Percentiles rank a stretch among this genome's conserved stretches.
These are phyloP conservation scores for Cercospora sp. DNA, from an alignment of 2,329 filamentous ascomycete genomes.

Conservation along the genomic window DNA sequence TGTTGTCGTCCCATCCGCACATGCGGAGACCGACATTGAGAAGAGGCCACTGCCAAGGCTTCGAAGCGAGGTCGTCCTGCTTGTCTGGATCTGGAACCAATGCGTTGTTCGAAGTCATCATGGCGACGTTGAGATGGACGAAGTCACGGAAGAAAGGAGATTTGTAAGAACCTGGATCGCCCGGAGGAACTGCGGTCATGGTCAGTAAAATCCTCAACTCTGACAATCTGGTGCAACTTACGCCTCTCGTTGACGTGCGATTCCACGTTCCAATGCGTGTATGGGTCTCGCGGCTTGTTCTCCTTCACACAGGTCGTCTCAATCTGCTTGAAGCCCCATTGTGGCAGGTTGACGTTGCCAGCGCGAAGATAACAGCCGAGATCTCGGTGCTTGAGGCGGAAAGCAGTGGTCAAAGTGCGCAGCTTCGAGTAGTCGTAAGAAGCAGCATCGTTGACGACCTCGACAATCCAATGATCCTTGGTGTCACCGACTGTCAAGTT, in stretches of 20 bases:
- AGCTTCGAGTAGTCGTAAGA: conserved; percentile 81
- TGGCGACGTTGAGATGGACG: conserved; percentile 95
- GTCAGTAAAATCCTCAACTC: conserved; percentile 37
- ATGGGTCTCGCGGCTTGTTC: conserved; percentile 88
- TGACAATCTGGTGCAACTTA: conserved; percentile 52
- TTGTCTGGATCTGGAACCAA: conserved; percentile 97
- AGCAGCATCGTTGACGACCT: conserved; percentile 86
- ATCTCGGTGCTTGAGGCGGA: conserved; percentile 78
- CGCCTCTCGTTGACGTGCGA: conserved; percentile 89
- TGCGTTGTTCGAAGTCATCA: conserved; percentile 99
- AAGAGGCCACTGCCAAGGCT: conserved; percentile 98
- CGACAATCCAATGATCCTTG: conserved; percentile 95
- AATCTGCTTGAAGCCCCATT: conserved; percentile 99
- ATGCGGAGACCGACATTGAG: conserved; percentile 94
- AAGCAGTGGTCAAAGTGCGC: conserved; percentile 88
- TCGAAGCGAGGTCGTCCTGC: conserved; percentile 94
- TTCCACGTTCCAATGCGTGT: conserved; percentile 99
- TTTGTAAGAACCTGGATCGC: conserved; percentile 88
- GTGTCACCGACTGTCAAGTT: conserved; percentile 94
- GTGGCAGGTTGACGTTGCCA: conserved; percentile 91
- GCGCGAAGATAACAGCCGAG: conserved; percentile 93
- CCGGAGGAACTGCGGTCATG: conserved; percentile 67
- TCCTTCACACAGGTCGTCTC: conserved; percentile 93
- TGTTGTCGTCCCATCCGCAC: conserved; percentile 96
- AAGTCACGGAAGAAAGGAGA: conserved; percentile 98